Evolutionary conservation across 208 protist species (phyloP), one percentile per base, ranked within the genome.

Genomic region (Sergeia podlipaevii): DNA sequence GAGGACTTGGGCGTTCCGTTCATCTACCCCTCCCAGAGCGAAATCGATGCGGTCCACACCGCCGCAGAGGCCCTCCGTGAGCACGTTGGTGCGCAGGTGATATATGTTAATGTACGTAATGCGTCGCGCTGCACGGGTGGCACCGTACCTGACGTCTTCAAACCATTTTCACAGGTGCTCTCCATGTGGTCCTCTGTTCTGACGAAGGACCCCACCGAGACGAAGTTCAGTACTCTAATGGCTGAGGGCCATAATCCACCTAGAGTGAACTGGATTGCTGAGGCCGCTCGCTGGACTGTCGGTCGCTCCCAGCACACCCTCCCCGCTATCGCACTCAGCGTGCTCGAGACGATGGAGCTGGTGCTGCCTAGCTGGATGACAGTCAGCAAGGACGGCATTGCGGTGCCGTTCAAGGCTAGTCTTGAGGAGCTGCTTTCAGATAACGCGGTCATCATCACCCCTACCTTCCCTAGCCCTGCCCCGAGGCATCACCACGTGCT

Each of bases 271-370:
- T 87, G 79, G 76, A 64, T 67, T 17, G 63, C 60, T 3, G 82
- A 94, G 70, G 45, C 72, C 21, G 10, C 60, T 1, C 70, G 67
- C 38, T 94, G 86, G 83, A 20, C 74, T 0, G 36, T 77, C 18
- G 82, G 86, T n/a, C 66, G 70, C 21, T 87, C 79, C 6, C 48
- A 71, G 18, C 86, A 94, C 77, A 94, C 86, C 29, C 51, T 89
- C 15, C 74, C 83, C 1, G 82, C 86, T 23, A 75, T 94, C 44
- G 8, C 29, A 15, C 80, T 94, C 29, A 89, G 82, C 57, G 26
- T 89, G 2, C 28, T 94, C 2, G 86, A 94, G 64, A 61, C 44
- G 20, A 18, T 58, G 0, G 77, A 87, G 50, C 38, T 61, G 6
- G 17, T 52, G n/a, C 63, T 86, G 48, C 81, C 79, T n/a, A 27